A percentile compares a stretch with the other conserved stretches of the same genome.
Conservation (phyloP, 176 grass and related monocot genomes). For the Carex pumila region DNA sequence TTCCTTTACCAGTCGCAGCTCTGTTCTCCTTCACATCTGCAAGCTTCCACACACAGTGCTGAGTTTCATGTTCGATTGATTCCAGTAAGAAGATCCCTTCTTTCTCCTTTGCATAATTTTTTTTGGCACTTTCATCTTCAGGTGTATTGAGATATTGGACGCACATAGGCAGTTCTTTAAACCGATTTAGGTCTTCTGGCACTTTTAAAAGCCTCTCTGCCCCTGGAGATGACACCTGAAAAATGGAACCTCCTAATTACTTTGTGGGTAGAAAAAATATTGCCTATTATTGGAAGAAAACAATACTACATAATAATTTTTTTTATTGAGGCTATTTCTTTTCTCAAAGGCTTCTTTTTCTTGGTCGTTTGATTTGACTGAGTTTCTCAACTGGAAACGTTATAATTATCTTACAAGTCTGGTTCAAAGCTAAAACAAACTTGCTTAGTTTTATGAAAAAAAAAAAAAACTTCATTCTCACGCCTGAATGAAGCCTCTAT, state of each 20-base stretch:
- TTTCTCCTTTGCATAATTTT: slow-evolving; percentile 20
- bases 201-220: slow-evolving; percentile 79
- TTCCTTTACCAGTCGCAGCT: slow-evolving; percentile 61
- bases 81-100: slow-evolving; percentile 64
- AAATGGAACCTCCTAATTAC: background rate
- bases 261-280: background rate
- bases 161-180: slow-evolving; percentile 79
- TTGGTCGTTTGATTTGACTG: background rate
- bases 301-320: background rate
- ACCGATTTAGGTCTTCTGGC: slow-evolving; percentile 64
- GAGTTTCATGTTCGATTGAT: slow-evolving; percentile 30
- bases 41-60: slow-evolving; percentile 67
- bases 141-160: slow-evolving; percentile 49
- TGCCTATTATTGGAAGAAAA: background rate
- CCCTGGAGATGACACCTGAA: slow-evolving; percentile 90
- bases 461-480: background rate
- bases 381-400: background rate
- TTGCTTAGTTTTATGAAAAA: background rate
- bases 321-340: background rate
- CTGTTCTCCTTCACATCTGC: slow-evolving; percentile 85
- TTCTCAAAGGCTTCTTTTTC: background rate
- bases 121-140: slow-evolving; percentile 18
- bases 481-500: background rate
- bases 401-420: background rate
- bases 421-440: background rate